Conservation (phyloP, 805 yeast species). For the Ogataea pini region DNA sequence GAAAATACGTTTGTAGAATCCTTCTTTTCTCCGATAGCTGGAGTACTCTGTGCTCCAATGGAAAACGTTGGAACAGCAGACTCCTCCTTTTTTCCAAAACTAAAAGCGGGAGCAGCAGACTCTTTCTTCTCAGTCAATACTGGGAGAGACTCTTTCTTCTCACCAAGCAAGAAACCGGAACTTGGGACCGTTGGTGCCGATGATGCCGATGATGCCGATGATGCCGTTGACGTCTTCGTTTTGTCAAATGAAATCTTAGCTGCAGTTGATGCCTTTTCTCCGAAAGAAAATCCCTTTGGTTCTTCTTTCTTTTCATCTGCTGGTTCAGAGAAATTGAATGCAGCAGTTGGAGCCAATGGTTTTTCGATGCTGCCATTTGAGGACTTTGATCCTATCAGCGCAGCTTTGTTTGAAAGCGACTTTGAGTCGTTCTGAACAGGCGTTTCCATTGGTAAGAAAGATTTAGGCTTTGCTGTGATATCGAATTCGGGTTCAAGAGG, state of each 20-base stretch:
- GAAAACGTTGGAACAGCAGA: too few relatives aligned
- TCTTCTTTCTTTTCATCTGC: neutral
- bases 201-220: too few relatives aligned
- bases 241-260: too few relatives aligned
- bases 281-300: neutral
- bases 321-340: constrained; percentile 12
- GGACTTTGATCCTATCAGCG: neutral
- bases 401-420: constrained; percentile 6
- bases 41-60: too few relatives aligned
- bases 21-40: too few relatives aligned
- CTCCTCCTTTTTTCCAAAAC: too few relatives aligned
- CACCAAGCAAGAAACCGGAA: constrained; percentile 12
- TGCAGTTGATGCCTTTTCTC: neutral
- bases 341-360: constrained; percentile 14
- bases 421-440: constrained; percentile 2
- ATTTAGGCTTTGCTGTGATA: constrained; percentile 20
- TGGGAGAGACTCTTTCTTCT: neutral
- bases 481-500: constrained; percentile 18
- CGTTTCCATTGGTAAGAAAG: constrained; percentile 10
- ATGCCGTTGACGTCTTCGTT: too few relatives aligned
- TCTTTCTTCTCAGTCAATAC: neutral
- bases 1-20: constrained; percentile 13
- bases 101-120: neutral
- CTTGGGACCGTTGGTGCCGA: too few relatives aligned
- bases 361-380: neutral